A percentile compares a stretch with the other conserved stretches of the same genome.
These are phyloP conservation scores for Onygenales sp. DNA, from an alignment of 2,329 filamentous ascomycete genomes.

Conservation along the genomic window DNA sequence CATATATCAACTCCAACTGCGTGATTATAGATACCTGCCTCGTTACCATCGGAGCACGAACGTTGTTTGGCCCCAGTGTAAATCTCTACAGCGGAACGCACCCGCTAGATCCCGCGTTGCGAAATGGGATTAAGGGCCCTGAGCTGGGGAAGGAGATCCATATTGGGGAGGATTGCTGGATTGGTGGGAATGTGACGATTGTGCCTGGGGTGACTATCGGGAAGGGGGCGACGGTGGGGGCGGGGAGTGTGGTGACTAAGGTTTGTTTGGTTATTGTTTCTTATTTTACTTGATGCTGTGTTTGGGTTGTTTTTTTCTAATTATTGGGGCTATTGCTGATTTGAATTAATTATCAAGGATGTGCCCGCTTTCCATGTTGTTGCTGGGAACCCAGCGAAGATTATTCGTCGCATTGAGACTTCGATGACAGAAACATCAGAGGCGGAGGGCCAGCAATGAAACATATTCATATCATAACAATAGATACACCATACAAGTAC, in stretches of 20 bases:
- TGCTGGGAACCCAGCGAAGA: slow-evolving; percentile 31
- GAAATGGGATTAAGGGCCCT: slow-evolving; percentile 66
- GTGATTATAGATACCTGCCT: slow-evolving; percentile 67
- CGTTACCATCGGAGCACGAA: slow-evolving; percentile 67
- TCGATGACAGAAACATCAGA: slow-evolving; percentile 18
- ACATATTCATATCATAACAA: no score
- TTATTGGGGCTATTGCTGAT: slow-evolving; percentile 1
- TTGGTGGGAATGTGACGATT: slow-evolving; percentile 62
- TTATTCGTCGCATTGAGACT: slow-evolving; percentile 31
- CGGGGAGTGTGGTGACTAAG: slow-evolving; percentile 76
- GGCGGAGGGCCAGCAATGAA: not conserved
- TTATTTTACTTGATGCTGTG: not conserved
- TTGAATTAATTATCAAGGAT: slow-evolving; percentile 19
- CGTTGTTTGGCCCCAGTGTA: slow-evolving; percentile 69
- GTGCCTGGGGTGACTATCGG: slow-evolving; percentile 72
- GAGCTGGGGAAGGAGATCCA: slow-evolving; percentile 64
- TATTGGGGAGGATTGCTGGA: slow-evolving; percentile 74
- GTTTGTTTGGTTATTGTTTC: slow-evolving; percentile 19
- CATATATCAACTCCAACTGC: slow-evolving; percentile 67
- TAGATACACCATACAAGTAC: not conserved
- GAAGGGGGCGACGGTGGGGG: slow-evolving; percentile 62
- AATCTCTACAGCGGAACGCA: slow-evolving; percentile 67
- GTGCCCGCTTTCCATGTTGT: slow-evolving; percentile 33
- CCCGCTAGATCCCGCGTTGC: slow-evolving; percentile 62
- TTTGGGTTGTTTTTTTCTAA: not conserved